Evolutionary conservation across 352 stramenopile species (phyloP), one percentile per base, ranked within the genome.

Genomic region (Halophytophthora polymorphica): DNA sequence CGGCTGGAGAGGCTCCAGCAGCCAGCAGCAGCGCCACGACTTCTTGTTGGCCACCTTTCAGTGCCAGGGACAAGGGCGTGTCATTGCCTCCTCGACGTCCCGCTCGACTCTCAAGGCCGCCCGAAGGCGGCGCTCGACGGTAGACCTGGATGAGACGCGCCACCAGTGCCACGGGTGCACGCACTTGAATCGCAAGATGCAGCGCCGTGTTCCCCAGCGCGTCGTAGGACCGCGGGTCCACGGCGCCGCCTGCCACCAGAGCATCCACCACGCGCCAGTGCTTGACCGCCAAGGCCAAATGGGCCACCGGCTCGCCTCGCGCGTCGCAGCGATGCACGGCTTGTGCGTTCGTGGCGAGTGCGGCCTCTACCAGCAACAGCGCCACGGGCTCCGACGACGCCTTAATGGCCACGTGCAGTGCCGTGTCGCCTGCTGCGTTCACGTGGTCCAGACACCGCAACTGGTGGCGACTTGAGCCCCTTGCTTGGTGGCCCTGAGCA

Each of bases 361-460:
- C 58, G 37, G 61, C 53, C 31, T 83, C 65, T 17, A 86, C 64
- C 2, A 91, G 58, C 17, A 71, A 17, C 29, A 83, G 39, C 23
- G 69, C 71, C 13, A 83, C 57, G 1, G 45, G 3, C 10, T 69
- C 61, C 31, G 64, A 61, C 2, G 55, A 62, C 1, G 58, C 55
- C 44, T 90, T 87, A 28, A 92, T 86, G 8, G 73, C 66, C 38
- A 92, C 61, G 56, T 90, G 81, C 15, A 92, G 64, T 3, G 78
- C 78, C 2, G 77, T 87, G 38, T 92, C 81, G 6, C 78, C 78
- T 19, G 61, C 61, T 1, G 66, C 60, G 35, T 87, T 90, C 25
- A 86, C 59, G 46, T 89, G 73, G 19, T 80, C 66, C 15, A 91
- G 37, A 42, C 71, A 83, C 0, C 67, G 69, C 13, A 77, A 50